phyloP scores from a whole-genome alignment of 352 stramenopile genomes.

The Phytophthora sansomeana region DNA sequence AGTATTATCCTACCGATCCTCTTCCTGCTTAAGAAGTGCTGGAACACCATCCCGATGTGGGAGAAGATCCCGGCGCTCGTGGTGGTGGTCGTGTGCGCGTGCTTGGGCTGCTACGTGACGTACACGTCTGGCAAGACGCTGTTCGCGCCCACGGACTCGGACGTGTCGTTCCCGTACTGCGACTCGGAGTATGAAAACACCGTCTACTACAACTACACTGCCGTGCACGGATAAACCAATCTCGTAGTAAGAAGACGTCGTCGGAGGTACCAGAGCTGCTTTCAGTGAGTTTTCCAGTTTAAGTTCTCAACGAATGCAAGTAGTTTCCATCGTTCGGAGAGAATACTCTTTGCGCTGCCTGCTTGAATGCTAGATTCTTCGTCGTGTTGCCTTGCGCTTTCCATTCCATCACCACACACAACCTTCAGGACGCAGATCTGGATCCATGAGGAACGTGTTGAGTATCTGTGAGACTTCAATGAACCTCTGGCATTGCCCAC shows the following conservation, averaged over 20 bases:
- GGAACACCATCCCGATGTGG: constrained; percentile 41
- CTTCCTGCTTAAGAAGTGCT: constrained; percentile 63
- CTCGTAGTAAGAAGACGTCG: not conserved
- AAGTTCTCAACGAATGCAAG: not conserved
- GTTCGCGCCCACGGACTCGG: constrained; percentile 41
- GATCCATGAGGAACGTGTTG: constrained; percentile 65
- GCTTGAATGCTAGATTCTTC: too few species aligned
- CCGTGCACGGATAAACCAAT: constrained; percentile 28
- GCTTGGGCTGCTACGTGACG: constrained; percentile 52
- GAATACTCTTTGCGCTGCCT: too few species aligned
- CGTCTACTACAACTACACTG: constrained; percentile 55
- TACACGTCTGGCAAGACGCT: constrained; percentile 53
- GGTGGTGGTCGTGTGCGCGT: constrained; percentile 43
- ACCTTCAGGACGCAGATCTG: constrained; percentile 26
- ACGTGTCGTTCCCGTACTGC: constrained; percentile 58
- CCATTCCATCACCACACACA: constrained; percentile 34
- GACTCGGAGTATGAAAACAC: constrained; percentile 46
- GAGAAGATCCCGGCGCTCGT: constrained; percentile 48
- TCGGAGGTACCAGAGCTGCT: not conserved
- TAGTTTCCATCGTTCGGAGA: too few species aligned
- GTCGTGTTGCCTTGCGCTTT: too few species aligned
- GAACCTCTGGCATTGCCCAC: constrained; percentile 56
- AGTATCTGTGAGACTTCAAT: constrained; percentile 61
- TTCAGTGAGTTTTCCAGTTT: constrained; percentile 1
- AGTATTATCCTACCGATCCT: constrained; percentile 65